Percentiles rank a stretch among this genome's conserved stretches.
phyloP scores from a whole-genome alignment of 2,329 filamentous ascomycete species.

The Fusarium brevicatenulatum region DNA sequence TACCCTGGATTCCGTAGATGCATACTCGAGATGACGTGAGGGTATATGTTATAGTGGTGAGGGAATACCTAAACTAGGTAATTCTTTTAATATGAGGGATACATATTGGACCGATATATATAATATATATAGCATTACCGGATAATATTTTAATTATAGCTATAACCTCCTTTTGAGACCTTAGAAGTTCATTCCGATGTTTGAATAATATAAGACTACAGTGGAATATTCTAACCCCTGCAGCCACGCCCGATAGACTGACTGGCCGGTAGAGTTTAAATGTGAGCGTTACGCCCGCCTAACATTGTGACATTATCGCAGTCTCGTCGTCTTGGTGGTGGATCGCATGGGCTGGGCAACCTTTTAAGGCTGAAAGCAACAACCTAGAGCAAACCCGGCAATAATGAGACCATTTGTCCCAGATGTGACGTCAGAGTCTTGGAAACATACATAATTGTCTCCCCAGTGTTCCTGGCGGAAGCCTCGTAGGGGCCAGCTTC shows the following conservation, averaged over 20 bases:
- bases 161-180: background rate
- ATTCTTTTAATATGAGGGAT: background rate
- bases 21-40: background rate
- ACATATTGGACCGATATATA: no score
- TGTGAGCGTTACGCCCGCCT: conserved; percentile 15
- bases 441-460: background rate
- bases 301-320: conserved; percentile 2
- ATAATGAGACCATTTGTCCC: conserved; percentile 2
- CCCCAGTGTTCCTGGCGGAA: background rate
- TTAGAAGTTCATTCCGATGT: background rate
- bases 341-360: conserved; percentile 5
- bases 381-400: conserved; percentile 16
- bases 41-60: background rate
- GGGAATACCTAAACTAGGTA: background rate
- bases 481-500: background rate
- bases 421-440: conserved; percentile 29
- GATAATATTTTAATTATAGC: background rate
- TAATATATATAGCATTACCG: no score
- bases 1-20: background rate
- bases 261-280: background rate
- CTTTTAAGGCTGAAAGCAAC: conserved; percentile 26
- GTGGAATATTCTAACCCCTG: background rate
- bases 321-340: conserved; percentile 2
- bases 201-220: background rate
- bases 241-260: background rate